These are phyloP conservation scores for Kingdonia uniflora DNA, from an alignment of 164 flowering plant species.

Conservation along the genomic window DNA sequence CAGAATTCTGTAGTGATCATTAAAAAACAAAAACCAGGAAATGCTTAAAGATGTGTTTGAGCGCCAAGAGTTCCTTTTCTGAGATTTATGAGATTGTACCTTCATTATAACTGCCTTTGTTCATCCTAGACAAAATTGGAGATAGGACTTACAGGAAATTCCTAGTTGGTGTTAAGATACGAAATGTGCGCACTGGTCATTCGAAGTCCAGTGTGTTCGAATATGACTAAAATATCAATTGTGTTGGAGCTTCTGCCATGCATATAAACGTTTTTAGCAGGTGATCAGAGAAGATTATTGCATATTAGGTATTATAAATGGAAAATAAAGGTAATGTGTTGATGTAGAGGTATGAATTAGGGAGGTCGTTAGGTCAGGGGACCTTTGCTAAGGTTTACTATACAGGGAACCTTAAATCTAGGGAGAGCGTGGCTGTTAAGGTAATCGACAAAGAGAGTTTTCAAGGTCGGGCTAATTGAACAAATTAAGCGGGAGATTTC, in stretches of 20 bases:
- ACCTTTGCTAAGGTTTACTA: slow-evolving; percentile 82
- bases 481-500: too few relatives aligned
- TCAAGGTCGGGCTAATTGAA: slow-evolving; percentile 53
- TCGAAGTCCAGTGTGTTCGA: slow-evolving; percentile 26
- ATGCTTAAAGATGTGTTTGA: slow-evolving; percentile 72
- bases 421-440: slow-evolving; percentile 54
- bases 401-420: slow-evolving; percentile 46
- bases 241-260: slow-evolving; percentile 7
- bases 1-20: too few relatives aligned
- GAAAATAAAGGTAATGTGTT: slow-evolving; percentile 43
- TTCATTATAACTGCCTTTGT: slow-evolving; percentile 16
- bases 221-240: slow-evolving; percentile 19
- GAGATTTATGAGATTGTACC: too few relatives aligned
- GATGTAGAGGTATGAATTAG: too few relatives aligned
- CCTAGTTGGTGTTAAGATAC: too few relatives aligned
- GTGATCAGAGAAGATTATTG: slow-evolving; percentile 10
- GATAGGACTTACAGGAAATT: too few relatives aligned
- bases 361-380: too few relatives aligned
- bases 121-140: too few relatives aligned
- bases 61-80: too few relatives aligned
- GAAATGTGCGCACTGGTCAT: too few relatives aligned
- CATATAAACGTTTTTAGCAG: slow-evolving; percentile 9
- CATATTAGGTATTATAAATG: slow-evolving; percentile 23
- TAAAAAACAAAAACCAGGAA: slow-evolving; percentile 33
- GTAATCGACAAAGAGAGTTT: slow-evolving; percentile 73